These are phyloP conservation scores for Syncephalastrum sp. DNA, from an alignment of 371 early-diverging fungal genomes.

Conservation along the genomic window DNA sequence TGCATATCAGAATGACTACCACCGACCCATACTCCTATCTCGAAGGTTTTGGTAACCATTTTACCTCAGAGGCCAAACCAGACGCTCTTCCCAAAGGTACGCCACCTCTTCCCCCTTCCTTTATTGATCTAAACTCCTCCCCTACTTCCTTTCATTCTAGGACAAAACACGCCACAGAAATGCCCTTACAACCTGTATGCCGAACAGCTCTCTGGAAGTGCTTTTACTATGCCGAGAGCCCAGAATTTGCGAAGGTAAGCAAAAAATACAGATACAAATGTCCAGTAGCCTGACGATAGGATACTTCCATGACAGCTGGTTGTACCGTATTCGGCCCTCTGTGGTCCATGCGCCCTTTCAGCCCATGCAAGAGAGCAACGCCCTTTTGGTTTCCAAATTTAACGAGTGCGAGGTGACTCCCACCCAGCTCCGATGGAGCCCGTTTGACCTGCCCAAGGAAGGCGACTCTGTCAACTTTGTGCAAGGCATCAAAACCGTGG, in stretches of 20 bases:
- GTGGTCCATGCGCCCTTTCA: conserved; percentile 81
- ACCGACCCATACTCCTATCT: conserved; percentile 57
- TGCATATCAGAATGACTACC: conserved; percentile 18
- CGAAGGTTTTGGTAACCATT: conserved; percentile 81
- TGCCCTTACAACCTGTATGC: conserved; percentile 92
- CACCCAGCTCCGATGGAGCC: conserved; percentile 92
- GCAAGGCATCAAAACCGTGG: conserved; percentile 80
- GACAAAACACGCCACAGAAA: conserved; percentile 91
- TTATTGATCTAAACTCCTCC: not conserved
- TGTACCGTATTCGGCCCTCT: conserved; percentile 96
- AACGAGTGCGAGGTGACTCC: conserved; percentile 66
- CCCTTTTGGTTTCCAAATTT: conserved; percentile 52
- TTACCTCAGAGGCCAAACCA: conserved; percentile 81
- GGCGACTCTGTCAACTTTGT: conserved; percentile 71
- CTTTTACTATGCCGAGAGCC: conserved; percentile 88
- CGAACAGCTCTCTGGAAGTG: conserved; percentile 94
- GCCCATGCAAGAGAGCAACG: conserved; percentile 28
- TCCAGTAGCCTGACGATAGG: not conserved
- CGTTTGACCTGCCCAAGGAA: conserved; percentile 72
- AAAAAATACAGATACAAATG: not conserved
- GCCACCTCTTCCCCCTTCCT: not conserved
- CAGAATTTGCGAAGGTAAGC: conserved; percentile 81
- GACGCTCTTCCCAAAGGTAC: conserved; percentile 86
- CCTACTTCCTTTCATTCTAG: conserved; percentile 22
- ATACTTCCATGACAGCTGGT: conserved; percentile 63